phyloP scores from a whole-genome alignment of 1,139 yeast genomes.

The Kluyveromyces marxianus region DNA sequence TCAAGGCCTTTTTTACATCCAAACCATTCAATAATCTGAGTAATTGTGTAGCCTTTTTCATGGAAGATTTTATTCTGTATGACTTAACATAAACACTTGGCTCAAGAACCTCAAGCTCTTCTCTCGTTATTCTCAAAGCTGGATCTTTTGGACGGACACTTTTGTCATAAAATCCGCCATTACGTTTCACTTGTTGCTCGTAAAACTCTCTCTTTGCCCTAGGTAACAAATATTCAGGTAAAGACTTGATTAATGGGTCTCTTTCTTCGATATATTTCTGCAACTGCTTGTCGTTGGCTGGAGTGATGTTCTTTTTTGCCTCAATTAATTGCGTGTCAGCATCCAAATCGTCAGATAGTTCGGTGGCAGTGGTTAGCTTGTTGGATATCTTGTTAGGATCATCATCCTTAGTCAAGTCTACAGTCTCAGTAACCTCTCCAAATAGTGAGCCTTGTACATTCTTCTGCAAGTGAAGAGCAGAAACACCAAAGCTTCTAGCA shows the following conservation, averaged over 20 bases:
- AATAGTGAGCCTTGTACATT: constrained; percentile 7
- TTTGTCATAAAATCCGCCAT: constrained; percentile 72
- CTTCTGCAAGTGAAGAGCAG: constrained; percentile 1
- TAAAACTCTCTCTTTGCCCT: constrained; percentile 71
- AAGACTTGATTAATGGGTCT: constrained; percentile 30
- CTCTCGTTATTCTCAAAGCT: constrained; percentile 46
- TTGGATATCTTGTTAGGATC: constrained; percentile 17
- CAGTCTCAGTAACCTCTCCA: constrained; percentile 10
- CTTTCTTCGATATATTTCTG: constrained; percentile 37
- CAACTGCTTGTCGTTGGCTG: constrained; percentile 34
- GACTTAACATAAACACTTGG: constrained; percentile 78
- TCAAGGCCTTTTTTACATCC: constrained; percentile 71
- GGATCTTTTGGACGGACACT: constrained; percentile 44
- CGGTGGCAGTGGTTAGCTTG: constrained; percentile 19
- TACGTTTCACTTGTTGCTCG: constrained; percentile 43
- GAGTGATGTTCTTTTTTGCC: constrained; percentile 19
- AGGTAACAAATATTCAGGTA: constrained; percentile 45
- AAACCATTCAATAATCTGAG: constrained; percentile 64
- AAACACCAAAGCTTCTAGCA: constrained; percentile 5
- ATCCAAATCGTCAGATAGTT: constrained; percentile 11
- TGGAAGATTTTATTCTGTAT: constrained; percentile 72
- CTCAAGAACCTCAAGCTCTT: constrained; percentile 72
- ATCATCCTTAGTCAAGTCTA: constrained; percentile 5
- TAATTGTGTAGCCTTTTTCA: constrained; percentile 81
- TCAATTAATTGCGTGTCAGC: constrained; percentile 8